A percentile compares a stretch with the other conserved stretches of the same genome.
These are phyloP conservation scores for Zasmidium cellare DNA, from an alignment of 2,329 filamentous ascomycete genomes.

Conservation along the genomic window DNA sequence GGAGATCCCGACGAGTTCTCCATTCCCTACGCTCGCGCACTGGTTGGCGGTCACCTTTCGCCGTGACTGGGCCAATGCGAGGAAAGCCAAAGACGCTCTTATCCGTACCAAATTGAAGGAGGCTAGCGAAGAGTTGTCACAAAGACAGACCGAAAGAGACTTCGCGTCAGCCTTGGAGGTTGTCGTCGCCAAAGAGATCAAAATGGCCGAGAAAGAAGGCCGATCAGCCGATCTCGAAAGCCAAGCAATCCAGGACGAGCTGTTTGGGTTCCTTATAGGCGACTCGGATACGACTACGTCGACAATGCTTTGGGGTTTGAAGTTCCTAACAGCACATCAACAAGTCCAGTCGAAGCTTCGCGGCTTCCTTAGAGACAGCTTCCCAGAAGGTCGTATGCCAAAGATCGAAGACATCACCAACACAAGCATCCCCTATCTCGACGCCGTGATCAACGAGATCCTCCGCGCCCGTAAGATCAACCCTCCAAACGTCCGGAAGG, in stretches of 20 bases:
- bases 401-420: constrained; percentile 35
- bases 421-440: constrained; percentile 38
- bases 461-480: constrained; percentile 31
- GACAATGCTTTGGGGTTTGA: constrained; percentile 44
- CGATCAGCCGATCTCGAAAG: constrained; percentile 25
- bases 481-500: constrained; percentile 29
- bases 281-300: constrained; percentile 50
- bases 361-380: constrained; percentile 28
- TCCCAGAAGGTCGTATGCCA: constrained; percentile 29
- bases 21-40: constrained; percentile 28
- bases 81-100: too few species aligned
- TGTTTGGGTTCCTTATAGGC: constrained; percentile 39
- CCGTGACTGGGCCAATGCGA: too few species aligned
- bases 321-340: constrained; percentile 39
- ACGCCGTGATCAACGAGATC: constrained; percentile 45
- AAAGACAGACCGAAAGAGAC: too few species aligned
- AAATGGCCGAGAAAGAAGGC: too few species aligned
- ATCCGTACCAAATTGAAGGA: too few species aligned
- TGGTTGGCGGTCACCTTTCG: constrained; percentile 21
- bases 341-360: constrained; percentile 39
- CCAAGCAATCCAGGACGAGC: constrained; percentile 27
- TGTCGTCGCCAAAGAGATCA: too few species aligned
- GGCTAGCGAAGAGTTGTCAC: too few species aligned
- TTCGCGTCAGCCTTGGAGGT: too few species aligned
- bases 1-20: constrained; percentile 22